Conservation (phyloP, 1,284 basidiomycete genomes). For the Tylopilus sp. region DNA sequence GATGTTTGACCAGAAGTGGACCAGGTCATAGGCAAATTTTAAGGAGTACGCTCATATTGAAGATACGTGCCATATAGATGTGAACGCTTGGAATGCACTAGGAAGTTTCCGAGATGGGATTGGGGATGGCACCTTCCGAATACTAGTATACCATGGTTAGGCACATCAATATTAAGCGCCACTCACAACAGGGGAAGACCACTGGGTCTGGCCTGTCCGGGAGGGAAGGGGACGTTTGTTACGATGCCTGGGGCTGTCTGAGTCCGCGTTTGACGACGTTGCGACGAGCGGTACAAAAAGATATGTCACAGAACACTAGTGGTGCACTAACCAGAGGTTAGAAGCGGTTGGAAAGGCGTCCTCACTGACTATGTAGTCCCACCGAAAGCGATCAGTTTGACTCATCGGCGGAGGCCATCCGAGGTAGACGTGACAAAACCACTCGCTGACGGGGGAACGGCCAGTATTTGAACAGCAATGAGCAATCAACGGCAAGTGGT, state of each 20-base stretch:
- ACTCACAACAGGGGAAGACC: slow-evolving; percentile 25
- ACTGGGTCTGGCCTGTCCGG: slow-evolving; percentile 28
- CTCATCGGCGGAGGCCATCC: too few relatives aligned
- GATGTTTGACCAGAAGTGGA: slow-evolving; percentile 25
- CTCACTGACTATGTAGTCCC: too few relatives aligned
- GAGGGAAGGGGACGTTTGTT: slow-evolving; percentile 18
- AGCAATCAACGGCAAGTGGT: too few relatives aligned
- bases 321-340: slow-evolving; percentile 5
- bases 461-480: too few relatives aligned
- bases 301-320: not conserved
- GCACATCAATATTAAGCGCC: slow-evolving; percentile 20
- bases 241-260: not conserved
- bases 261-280: slow-evolving; percentile 5
- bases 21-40: slow-evolving; percentile 21
- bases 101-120: not conserved
- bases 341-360: not conserved
- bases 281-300: slow-evolving; percentile 15
- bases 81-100: slow-evolving; percentile 19
- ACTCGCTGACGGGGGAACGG: too few relatives aligned
- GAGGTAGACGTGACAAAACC: too few relatives aligned
- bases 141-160: slow-evolving; percentile 28
- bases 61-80: slow-evolving; percentile 20
- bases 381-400: too few relatives aligned
- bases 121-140: slow-evolving; percentile 17
- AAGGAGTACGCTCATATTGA: slow-evolving; percentile 24